phyloP scores from a whole-genome alignment of 306 rosid genomes.

The Betula pendula region DNA sequence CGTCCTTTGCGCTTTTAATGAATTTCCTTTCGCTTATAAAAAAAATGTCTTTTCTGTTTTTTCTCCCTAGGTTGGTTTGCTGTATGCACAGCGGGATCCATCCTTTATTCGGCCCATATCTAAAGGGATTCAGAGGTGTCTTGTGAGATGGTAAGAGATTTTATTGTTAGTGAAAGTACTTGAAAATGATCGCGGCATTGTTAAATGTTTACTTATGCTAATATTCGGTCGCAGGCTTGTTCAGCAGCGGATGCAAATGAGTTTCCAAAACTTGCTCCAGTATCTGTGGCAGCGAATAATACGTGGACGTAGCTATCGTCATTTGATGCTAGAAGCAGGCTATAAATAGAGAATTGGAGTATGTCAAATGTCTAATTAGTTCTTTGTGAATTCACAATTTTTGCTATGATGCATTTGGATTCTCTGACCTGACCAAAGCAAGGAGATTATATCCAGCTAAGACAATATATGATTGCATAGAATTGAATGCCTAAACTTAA shows the following conservation, averaged over 20 bases:
- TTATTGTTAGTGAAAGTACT: slow-evolving; percentile 17
- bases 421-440: background rate
- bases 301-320: slow-evolving; percentile 94
- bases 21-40: no score
- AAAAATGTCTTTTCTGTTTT: background rate
- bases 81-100: slow-evolving; percentile 87
- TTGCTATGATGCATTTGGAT: background rate
- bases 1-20: no score
- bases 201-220: slow-evolving; percentile 9
- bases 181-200: slow-evolving; percentile 5
- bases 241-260: slow-evolving; percentile 74
- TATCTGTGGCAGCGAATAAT: slow-evolving; percentile 75
- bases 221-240: slow-evolving; percentile 64
- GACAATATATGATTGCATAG: background rate
- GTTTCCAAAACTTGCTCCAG: slow-evolving; percentile 37
- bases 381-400: background rate
- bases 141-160: slow-evolving; percentile 83
- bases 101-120: slow-evolving; percentile 88
- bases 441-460: slow-evolving; percentile 1
- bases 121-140: slow-evolving; percentile 84
- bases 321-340: slow-evolving; percentile 79
- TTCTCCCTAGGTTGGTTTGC: slow-evolving; percentile 73
- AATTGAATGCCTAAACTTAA: slow-evolving; percentile 11
- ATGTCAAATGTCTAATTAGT: slow-evolving; percentile 39
- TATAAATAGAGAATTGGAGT: slow-evolving; percentile 50